Conservation (phyloP, 108 stramenopile genomes). For the Cyclotella atomus region DNA sequence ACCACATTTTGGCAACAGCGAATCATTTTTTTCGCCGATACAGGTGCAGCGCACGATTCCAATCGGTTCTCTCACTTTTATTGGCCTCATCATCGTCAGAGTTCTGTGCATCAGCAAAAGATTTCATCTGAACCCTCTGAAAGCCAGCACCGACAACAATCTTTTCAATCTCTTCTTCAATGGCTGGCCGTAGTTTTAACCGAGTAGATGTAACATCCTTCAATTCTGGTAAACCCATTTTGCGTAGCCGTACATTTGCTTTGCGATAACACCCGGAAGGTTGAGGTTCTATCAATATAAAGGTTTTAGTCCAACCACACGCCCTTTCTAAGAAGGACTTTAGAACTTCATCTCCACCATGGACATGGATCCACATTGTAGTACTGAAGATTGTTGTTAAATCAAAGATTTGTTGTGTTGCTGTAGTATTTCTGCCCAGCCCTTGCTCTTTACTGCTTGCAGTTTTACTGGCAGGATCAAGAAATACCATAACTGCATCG, state of each 20-base stretch:
- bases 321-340: constrained; percentile 39
- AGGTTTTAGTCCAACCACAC: constrained; percentile 47
- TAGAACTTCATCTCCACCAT: constrained; percentile 56
- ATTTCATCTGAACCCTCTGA: constrained; percentile 18
- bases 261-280: constrained; percentile 58
- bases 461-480: background rate
- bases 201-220: constrained; percentile 41
- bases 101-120: background rate
- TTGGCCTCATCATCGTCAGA: background rate
- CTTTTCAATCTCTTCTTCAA: constrained; percentile 57
- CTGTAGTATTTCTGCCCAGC: background rate
- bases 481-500: constrained; percentile 16
- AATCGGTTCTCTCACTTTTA: constrained; percentile 30
- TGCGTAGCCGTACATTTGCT: constrained; percentile 53
- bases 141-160: constrained; percentile 40
- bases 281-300: constrained; percentile 62
- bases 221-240: constrained; percentile 54
- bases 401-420: constrained; percentile 31
- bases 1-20: background rate
- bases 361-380: constrained; percentile 69
- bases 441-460: background rate
- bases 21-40: constrained; percentile 37
- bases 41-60: constrained; percentile 44
- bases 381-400: constrained; percentile 63
- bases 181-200: constrained; percentile 42